Evolutionary conservation across 192 early-diverging fungal genomes (phyloP), one percentile per base, ranked within the genome.

Genomic region (Umbelopsis isabellina): DNA sequence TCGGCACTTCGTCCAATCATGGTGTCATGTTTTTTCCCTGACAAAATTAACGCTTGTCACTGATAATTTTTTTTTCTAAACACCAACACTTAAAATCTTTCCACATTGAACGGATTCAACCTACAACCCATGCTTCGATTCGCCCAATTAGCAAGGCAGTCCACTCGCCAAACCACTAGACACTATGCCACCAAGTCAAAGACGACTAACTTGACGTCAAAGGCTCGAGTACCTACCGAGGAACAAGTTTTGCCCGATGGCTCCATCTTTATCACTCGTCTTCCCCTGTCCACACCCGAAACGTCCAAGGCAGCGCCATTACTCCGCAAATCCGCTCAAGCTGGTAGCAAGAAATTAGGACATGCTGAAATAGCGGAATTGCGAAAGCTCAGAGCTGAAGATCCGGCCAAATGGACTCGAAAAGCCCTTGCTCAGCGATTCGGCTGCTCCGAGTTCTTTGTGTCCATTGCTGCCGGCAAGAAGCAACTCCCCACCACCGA

Each of bases 371-470:
- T 80, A 41, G 67, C 48, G 3, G 75, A 77, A 46, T 70, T 83
- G 20, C 73, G 68, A 35, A 51, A 67, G 44, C 71, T 83, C 27
- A 64, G 82, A 67, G 12, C 47, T 41, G 16, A 65, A 46, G 73
- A 83, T 73, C 82, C 82, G 15, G 33, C 16, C 10, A 68, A 65
- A 49, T 83, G 79, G 79, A 73, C 79, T 21, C 64, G 72, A 46
- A 75, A 70, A 25, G 67, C 66, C 47, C 66, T 83, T 15, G 79
- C 79, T 44, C 48, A 77, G 35, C 77, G 78, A 23, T 83, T 78
- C 51, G 52, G 66, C n/a, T 83, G 82, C 67, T 75, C 73, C 35
- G 49, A 67, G 23, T 51, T 78, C n/a, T 80, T 78, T 72, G 52
- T 83, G 13, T 65, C 70, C 37, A 49, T 67, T 67, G 79, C 79